Conservation (phyloP, 177 flowering plant species). For the Tripterygium wilfordii region DNA sequence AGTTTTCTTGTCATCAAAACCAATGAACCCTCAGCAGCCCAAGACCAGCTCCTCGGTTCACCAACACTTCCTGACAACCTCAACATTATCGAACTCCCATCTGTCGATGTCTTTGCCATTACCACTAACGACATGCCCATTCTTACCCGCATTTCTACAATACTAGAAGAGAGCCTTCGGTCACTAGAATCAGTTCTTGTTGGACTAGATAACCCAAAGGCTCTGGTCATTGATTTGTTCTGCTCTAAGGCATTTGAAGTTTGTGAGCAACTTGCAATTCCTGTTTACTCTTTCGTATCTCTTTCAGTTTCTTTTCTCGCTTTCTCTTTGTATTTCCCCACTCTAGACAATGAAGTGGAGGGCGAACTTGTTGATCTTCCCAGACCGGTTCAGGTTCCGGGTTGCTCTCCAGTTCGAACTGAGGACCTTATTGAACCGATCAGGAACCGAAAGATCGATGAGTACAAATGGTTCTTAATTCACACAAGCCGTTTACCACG, state of each 20-base stretch:
- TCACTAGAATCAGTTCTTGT: slow-evolving; percentile 9
- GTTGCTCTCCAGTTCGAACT: slow-evolving; percentile 16
- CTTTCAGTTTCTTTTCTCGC: slow-evolving; percentile 16
- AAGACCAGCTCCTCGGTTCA: slow-evolving; percentile 21
- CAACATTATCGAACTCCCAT: slow-evolving; percentile 25
- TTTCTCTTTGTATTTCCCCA: slow-evolving; percentile 21
- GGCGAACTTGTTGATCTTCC: slow-evolving; percentile 25
- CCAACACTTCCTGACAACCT: slow-evolving; percentile 18
- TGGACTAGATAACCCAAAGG: slow-evolving; percentile 5
- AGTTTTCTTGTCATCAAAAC: slow-evolving; percentile 31
- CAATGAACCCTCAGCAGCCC: slow-evolving; percentile 20
- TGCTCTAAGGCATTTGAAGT: slow-evolving; percentile 27
- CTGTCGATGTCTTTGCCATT: slow-evolving; percentile 13
- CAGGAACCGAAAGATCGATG: slow-evolving; percentile 16
- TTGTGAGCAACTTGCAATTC: slow-evolving; percentile 18
- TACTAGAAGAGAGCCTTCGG: slow-evolving; percentile 13
- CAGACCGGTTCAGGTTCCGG: slow-evolving; percentile 26
- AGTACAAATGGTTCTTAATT: slow-evolving; percentile 20
- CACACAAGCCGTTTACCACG: slow-evolving; percentile 12
- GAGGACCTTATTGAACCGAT: slow-evolving; percentile 24
- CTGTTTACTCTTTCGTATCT: slow-evolving; percentile 24
- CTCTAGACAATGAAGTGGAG: slow-evolving; percentile 21
- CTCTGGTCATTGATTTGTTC: slow-evolving; percentile 30
- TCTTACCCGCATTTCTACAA: slow-evolving; percentile 10
- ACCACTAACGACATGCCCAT: slow-evolving; percentile 7